A percentile compares a stretch with the other conserved stretches of the same genome.
phyloP scores from a whole-genome alignment of 768 basidiomycete genomes.

The Pleurotus pulmonarius region DNA sequence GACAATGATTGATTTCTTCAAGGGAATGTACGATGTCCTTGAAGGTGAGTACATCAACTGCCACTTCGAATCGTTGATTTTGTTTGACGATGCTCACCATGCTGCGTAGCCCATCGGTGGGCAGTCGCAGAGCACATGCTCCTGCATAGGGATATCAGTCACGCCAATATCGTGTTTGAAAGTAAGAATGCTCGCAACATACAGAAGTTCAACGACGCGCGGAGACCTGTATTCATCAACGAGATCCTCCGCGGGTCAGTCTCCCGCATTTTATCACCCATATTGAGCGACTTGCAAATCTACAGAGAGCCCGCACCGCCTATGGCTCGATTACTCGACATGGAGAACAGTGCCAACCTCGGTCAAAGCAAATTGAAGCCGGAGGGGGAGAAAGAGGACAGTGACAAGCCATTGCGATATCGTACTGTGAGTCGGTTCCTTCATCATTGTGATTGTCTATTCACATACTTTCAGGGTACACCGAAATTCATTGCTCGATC shows the following conservation, averaged over 20 bases:
- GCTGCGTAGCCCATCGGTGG: background rate
- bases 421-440: background rate
- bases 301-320: no score
- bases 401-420: background rate
- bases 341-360: no score
- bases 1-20: background rate
- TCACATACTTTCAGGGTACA: background rate
- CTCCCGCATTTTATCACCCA: no score
- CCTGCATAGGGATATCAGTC: background rate
- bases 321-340: no score
- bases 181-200: background rate
- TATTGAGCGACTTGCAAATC: no score
- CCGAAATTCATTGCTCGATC: constrained; percentile 7
- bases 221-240: background rate
- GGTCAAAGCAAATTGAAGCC: no score
- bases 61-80: no score
- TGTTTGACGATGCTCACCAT: background rate
- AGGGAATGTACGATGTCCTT: constrained; percentile 9
- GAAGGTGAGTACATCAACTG: constrained; percentile 4
- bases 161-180: background rate
- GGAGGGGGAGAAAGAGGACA: no score
- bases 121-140: background rate
- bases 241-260: background rate
- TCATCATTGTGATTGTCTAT: background rate
- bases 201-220: background rate